Conservation (phyloP, 2,329 filamentous ascomycete genomes). For the Neonectria sp. region DNA sequence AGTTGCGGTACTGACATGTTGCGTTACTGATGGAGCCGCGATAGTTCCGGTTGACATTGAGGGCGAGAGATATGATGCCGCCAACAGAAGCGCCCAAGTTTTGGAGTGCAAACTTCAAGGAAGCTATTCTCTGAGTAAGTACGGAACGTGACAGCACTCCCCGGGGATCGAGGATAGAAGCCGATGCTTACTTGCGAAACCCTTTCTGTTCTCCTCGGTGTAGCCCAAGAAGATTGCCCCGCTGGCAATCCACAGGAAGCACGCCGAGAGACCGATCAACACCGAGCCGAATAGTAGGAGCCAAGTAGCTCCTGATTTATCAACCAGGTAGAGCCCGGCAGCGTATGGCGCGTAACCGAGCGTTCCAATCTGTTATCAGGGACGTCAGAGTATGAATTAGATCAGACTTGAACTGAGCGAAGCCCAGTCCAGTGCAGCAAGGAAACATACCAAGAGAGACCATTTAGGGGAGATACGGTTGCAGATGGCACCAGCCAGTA, state of each 20-base stretch:
- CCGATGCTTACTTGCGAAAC: conserved; percentile 1
- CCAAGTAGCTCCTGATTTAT: conserved; percentile 74
- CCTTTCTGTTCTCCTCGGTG: conserved; percentile 46
- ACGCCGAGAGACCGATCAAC: conserved; percentile 74
- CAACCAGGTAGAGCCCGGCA: conserved; percentile 76
- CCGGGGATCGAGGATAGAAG: neutral
- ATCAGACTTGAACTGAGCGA: conserved; percentile 48
- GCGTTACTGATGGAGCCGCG: conserved; percentile 11
- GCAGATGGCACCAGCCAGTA: neutral
- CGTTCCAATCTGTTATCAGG: conserved; percentile 52
- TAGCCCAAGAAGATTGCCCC: conserved; percentile 74
- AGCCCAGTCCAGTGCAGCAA: too few species aligned
- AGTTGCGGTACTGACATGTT: neutral
- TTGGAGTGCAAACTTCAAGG: conserved; percentile 14
- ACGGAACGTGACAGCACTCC: neutral
- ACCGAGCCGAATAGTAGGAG: conserved; percentile 74
- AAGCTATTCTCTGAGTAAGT: neutral
- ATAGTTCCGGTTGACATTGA: neutral
- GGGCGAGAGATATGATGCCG: conserved; percentile 7
- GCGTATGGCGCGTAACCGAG: conserved; percentile 76
- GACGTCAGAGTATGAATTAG: conserved; percentile 44
- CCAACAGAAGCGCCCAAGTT: conserved; percentile 9
- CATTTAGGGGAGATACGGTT: neutral
- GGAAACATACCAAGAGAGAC: neutral
- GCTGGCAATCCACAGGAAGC: conserved; percentile 79